Conservation (phyloP, 2,329 filamentous ascomycete species). For the Fusarium odoratissimum region DNA sequence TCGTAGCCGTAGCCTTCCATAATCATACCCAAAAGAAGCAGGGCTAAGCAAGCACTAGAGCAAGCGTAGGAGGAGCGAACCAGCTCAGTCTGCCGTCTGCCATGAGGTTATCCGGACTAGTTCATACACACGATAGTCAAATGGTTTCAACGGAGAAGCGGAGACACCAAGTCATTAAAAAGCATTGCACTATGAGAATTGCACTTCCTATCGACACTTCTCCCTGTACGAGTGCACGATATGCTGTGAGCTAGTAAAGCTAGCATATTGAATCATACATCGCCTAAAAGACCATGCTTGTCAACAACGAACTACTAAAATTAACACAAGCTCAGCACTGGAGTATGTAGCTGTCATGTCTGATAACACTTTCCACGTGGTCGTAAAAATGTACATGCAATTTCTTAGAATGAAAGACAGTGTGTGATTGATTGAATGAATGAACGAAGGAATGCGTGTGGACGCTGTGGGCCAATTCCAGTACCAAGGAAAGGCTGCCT, state of each 20-base stretch:
- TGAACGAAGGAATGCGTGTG: constrained; percentile 32
- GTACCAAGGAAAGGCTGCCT: constrained; percentile 28
- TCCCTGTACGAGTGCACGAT: not conserved
- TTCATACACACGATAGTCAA: not conserved
- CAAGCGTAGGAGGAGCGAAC: not conserved
- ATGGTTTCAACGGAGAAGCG: not conserved
- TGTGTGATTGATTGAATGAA: constrained; percentile 1
- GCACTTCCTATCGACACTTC: not conserved
- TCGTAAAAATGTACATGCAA: constrained; percentile 23
- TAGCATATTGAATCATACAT: not conserved
- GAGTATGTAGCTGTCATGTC: not conserved
- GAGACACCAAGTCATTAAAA: not conserved
- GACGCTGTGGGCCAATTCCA: constrained; percentile 34
- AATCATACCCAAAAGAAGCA: not conserved
- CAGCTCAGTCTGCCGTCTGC: not conserved
- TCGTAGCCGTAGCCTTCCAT: not conserved
- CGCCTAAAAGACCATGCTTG: constrained; percentile 12
- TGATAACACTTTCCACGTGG: constrained; percentile 11
- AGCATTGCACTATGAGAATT: constrained; percentile 8
- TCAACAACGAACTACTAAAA: constrained; percentile 9
- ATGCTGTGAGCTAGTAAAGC: constrained; percentile 4
- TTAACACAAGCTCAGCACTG: constrained; percentile 6
- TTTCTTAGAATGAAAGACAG: constrained; percentile 27
- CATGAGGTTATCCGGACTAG: not conserved
- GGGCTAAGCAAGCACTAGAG: not conserved